Evolutionary conservation across 2,329 filamentous ascomycete genomes (phyloP).

Genomic region (Geoglossum cookeanum): DNA sequence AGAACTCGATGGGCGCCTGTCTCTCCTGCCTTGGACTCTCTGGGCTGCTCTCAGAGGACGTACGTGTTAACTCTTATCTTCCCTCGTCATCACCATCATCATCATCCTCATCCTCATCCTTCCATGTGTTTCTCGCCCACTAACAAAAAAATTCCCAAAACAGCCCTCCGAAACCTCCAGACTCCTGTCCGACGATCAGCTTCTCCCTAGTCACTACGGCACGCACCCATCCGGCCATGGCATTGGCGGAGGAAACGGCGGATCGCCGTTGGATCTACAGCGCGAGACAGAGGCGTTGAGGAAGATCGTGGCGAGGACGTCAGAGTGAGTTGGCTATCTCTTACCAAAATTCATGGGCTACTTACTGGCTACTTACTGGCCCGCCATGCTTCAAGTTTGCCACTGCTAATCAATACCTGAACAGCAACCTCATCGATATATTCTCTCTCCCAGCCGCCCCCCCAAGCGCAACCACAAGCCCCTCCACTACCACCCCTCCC

Average conservation of each 20-base stretch:
- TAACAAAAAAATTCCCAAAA: neutral
- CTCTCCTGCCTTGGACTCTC: conserved; percentile 38
- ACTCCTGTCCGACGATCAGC: conserved; percentile 41
- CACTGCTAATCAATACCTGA: neutral
- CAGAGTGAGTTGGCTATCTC: conserved; percentile 29
- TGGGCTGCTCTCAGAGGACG: conserved; percentile 32
- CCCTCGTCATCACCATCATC: neutral
- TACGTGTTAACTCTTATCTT: conserved; percentile 24
- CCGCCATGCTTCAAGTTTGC: too few relatives aligned
- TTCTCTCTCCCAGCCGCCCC: neutral
- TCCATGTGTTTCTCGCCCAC: neutral
- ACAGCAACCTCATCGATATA: conserved; percentile 4
- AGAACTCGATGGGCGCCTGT: conserved; percentile 35
- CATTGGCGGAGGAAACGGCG: conserved; percentile 26
- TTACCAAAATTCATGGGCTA: neutral
- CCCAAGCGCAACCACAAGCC: neutral
- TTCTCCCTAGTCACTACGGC: conserved; percentile 32
- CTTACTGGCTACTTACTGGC: too few relatives aligned
- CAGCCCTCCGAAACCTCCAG: conserved; percentile 36
- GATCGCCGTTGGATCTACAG: conserved; percentile 36
- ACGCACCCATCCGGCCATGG: neutral
- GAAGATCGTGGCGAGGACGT: conserved; percentile 42
- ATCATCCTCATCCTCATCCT: neutral
- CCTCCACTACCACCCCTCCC: neutral
- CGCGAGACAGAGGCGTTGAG: conserved; percentile 45